phyloP scores from a whole-genome alignment of 495 filamentous ascomycete genomes.

The Parathielavia appendiculata region DNA sequence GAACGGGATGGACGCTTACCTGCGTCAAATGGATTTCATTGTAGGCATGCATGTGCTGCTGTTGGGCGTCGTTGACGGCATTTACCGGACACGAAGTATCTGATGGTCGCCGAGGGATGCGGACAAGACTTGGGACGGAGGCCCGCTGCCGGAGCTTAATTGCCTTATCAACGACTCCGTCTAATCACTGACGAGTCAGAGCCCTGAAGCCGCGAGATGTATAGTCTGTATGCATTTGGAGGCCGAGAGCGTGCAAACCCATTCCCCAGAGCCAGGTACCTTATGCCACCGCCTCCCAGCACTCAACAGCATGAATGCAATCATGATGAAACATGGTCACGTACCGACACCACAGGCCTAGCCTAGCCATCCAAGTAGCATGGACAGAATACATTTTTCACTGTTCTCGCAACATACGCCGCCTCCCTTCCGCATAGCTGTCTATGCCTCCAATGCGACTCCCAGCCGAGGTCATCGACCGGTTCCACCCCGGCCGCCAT shows the following conservation, averaged over 20 bases:
- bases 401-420: not conserved
- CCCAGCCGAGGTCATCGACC: not conserved
- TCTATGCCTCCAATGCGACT: constrained; percentile 1
- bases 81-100: too few relatives aligned
- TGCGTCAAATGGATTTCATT: too few relatives aligned
- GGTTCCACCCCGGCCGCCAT: not conserved
- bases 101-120: not conserved
- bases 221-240: not conserved
- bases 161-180: not conserved
- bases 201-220: not conserved
- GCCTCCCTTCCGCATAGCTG: not conserved
- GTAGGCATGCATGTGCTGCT: not conserved
- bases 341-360: not conserved
- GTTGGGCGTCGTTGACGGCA: not conserved
- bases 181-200: too few relatives aligned
- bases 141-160: not conserved
- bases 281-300: not conserved
- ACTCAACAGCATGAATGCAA: not conserved
- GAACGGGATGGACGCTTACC: too few relatives aligned
- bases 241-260: too few relatives aligned
- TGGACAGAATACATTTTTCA: constrained; percentile 7
- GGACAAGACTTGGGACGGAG: not conserved
- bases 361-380: not conserved
- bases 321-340: not conserved
- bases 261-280: too few relatives aligned